These are phyloP conservation scores for Pholiota molesta DNA, from an alignment of 768 basidiomycete genomes.

Conservation along the genomic window DNA sequence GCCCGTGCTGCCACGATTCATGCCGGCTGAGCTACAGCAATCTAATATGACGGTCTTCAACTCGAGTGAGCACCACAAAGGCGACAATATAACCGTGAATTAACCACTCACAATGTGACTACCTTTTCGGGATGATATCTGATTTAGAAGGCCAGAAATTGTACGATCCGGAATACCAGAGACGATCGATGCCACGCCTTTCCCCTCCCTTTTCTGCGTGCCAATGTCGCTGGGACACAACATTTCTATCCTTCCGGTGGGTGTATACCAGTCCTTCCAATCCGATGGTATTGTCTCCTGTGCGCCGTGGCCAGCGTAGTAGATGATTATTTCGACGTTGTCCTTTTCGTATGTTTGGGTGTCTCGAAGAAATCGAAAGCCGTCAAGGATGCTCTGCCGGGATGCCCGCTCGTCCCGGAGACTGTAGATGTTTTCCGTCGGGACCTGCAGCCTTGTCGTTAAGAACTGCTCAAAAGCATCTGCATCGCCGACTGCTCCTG, in stretches of 20 bases:
- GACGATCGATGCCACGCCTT: slow-evolving; percentile 17
- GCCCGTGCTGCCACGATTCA: slow-evolving; percentile 26
- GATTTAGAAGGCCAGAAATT: slow-evolving; percentile 37
- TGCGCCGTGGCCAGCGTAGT: slow-evolving; percentile 49
- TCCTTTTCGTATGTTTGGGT: slow-evolving; percentile 21
- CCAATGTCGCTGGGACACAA: slow-evolving; percentile 38
- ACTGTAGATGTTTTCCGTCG: slow-evolving; percentile 34
- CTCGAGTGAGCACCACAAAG: not conserved
- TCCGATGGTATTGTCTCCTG: slow-evolving; percentile 33
- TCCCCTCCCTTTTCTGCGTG: not conserved
- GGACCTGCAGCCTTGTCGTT: slow-evolving; percentile 29
- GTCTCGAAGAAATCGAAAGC: slow-evolving; percentile 28
- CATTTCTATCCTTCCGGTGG: slow-evolving; percentile 34
- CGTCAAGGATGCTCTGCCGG: slow-evolving; percentile 34
- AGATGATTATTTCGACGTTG: slow-evolving; percentile 42
- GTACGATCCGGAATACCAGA: slow-evolving; percentile 48
- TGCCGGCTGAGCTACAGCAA: slow-evolving; percentile 46
- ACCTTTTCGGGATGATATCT: slow-evolving; percentile 39
- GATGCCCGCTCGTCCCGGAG: slow-evolving; percentile 42
- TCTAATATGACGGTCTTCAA: slow-evolving; percentile 48
- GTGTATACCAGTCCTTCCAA: slow-evolving; percentile 29
- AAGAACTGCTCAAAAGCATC: slow-evolving; percentile 39
- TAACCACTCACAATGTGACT: slow-evolving; percentile 42
- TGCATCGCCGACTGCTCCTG: slow-evolving; percentile 42
- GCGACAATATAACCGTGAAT: not conserved